Evolutionary conservation across 805 yeast genomes (phyloP).

Genomic region (Jamesozyma spencerorum): DNA sequence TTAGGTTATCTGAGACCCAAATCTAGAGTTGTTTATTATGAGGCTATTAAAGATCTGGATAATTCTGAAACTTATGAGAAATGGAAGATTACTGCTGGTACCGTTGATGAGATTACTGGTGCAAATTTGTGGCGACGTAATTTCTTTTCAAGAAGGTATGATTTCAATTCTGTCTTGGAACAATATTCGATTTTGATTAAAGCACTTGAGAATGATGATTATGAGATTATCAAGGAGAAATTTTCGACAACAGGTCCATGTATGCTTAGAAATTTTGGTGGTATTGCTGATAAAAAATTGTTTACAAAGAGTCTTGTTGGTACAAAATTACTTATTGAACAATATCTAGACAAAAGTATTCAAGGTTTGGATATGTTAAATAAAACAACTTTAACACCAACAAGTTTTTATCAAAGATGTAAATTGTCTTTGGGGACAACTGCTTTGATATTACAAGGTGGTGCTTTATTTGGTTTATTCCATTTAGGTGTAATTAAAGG

Average conservation of each 20-base stretch:
- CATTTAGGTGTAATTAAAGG: conserved; percentile 90
- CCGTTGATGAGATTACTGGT: conserved; percentile 44
- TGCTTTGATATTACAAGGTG: conserved; percentile 87
- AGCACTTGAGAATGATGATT: conserved; percentile 50
- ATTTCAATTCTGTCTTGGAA: conserved; percentile 71
- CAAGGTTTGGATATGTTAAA: conserved; percentile 63
- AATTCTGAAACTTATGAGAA: conserved; percentile 53
- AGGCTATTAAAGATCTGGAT: conserved; percentile 40
- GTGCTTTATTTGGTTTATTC: conserved; percentile 86
- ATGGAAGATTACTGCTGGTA: conserved; percentile 51
- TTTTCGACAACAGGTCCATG: conserved; percentile 60
- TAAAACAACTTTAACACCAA: conserved; percentile 34
- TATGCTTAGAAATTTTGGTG: conserved; percentile 81
- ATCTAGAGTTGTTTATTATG: conserved; percentile 29
- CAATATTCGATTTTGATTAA: conserved; percentile 52
- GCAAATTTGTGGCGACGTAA: conserved; percentile 70
- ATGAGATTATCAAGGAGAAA: conserved; percentile 49
- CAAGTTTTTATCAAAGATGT: conserved; percentile 78
- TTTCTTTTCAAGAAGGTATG: conserved; percentile 72
- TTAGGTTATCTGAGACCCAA: conserved; percentile 23
- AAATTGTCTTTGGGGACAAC: conserved; percentile 80
- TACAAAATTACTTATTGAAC: conserved; percentile 77
- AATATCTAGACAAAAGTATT: conserved; percentile 50
- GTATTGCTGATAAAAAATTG: conserved; percentile 68
- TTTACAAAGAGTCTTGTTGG: conserved; percentile 81